Evolutionary conservation across 2,329 filamentous ascomycete genomes (phyloP).

Genomic region (Hypoxylon sp.): DNA sequence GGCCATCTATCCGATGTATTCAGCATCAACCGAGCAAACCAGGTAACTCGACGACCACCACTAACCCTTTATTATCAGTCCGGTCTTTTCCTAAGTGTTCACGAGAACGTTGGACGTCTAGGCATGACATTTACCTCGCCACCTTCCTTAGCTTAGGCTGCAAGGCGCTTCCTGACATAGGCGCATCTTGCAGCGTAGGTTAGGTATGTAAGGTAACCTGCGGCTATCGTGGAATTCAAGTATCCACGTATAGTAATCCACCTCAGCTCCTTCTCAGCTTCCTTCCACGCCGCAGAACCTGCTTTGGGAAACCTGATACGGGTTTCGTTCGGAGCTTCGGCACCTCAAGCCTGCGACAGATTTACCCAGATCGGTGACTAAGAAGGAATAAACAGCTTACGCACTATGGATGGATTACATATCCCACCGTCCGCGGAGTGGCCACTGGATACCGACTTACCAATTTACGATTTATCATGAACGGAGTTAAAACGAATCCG

Average conservation of each 20-base stretch:
- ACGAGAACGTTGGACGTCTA: constrained; percentile 15
- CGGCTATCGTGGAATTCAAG: constrained; percentile 39
- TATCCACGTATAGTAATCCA: constrained; percentile 34
- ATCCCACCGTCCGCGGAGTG: constrained; percentile 2
- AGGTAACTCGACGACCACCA: not conserved
- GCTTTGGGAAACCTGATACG: constrained; percentile 18
- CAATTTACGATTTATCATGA: constrained; percentile 18
- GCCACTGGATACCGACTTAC: not conserved
- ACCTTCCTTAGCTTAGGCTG: constrained; percentile 23
- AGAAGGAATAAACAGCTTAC: constrained; percentile 29
- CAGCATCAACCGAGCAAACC: constrained; percentile 15
- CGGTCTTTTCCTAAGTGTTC: not conserved
- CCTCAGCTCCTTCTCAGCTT: constrained; percentile 36
- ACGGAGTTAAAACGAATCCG: constrained; percentile 36
- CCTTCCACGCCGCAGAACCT: constrained; percentile 22
- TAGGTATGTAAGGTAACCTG: constrained; percentile 21
- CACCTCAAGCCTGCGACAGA: constrained; percentile 13
- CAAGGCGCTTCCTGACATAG: constrained; percentile 23
- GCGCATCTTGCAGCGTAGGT: not conserved
- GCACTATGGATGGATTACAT: constrained; percentile 17
- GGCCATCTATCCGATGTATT: constrained; percentile 5
- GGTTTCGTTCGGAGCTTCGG: constrained; percentile 26
- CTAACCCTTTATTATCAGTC: not conserved
- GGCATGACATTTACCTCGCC: not conserved
- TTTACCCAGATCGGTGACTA: constrained; percentile 17